Percentiles rank a stretch among this genome's conserved stretches.
phyloP scores from a whole-genome alignment of 257 asterid genomes.

The Plectranthus barbatus region DNA sequence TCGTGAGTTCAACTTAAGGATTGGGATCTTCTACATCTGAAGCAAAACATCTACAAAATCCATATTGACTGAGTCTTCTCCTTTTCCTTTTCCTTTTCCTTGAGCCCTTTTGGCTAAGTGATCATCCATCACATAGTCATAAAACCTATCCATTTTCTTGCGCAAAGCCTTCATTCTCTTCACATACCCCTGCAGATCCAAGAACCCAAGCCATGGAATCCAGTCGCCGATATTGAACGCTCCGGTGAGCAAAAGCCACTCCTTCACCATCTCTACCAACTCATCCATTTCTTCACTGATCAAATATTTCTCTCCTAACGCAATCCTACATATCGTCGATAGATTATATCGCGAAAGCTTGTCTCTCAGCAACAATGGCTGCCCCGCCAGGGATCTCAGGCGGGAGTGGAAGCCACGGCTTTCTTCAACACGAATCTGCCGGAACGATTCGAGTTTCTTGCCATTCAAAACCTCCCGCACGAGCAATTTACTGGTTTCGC shows the following conservation, averaged over 20 bases:
- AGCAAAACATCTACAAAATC: conserved; percentile 22
- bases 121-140: conserved; percentile 25
- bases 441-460: background rate
- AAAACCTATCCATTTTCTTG: conserved; percentile 19
- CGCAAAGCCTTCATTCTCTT: conserved; percentile 19
- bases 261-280: conserved; percentile 15
- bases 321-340: background rate
- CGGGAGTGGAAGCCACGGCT: background rate
- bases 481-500: background rate
- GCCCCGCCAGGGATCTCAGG: background rate
- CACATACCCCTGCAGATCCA: conserved; percentile 33
- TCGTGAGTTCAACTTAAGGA: conserved; percentile 22
- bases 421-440: background rate
- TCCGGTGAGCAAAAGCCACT: conserved; percentile 25
- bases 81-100: background rate
- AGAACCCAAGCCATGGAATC: conserved; percentile 33
- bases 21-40: conserved; percentile 22
- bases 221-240: conserved; percentile 29
- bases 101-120: too few relatives aligned
- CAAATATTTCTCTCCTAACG: background rate
- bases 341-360: too few relatives aligned
- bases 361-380: background rate
- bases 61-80: background rate
- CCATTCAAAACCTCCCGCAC: background rate
- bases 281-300: background rate